phyloP scores from a whole-genome alignment of 2,329 filamentous ascomycete genomes.

The Fusarium sororula region DNA sequence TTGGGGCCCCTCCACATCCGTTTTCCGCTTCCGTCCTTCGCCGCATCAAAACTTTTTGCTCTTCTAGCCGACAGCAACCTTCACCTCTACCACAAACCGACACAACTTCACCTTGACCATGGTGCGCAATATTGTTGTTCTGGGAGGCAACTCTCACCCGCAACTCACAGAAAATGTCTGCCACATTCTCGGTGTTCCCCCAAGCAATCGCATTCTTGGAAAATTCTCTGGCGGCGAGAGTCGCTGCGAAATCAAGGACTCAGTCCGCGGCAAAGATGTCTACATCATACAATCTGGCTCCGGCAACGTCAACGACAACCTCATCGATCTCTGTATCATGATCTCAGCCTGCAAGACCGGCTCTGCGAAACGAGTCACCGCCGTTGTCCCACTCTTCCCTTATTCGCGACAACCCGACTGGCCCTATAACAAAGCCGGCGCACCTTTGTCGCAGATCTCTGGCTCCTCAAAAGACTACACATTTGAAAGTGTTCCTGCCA shows the following conservation, averaged over 20 bases:
- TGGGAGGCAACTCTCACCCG: slow-evolving; percentile 93
- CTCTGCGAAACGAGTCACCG: slow-evolving; percentile 91
- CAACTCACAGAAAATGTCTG: slow-evolving; percentile 87
- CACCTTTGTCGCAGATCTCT: slow-evolving; percentile 78
- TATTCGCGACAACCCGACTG: slow-evolving; percentile 97
- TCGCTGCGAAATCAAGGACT: slow-evolving; percentile 94
- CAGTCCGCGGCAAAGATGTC: slow-evolving; percentile 96
- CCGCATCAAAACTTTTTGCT: slow-evolving; percentile 41
- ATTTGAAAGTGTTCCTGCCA: slow-evolving; percentile 91
- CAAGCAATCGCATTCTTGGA: slow-evolving; percentile 81
- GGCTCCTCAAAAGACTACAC: slow-evolving; percentile 70
- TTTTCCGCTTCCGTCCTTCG: slow-evolving; percentile 42
- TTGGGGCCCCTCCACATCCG: slow-evolving; percentile 41
- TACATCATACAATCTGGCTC: slow-evolving; percentile 97
- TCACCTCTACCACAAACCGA: slow-evolving; percentile 18
- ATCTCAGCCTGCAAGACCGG: slow-evolving; percentile 97
- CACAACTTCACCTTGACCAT: slow-evolving; percentile 58
- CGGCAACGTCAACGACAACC: slow-evolving; percentile 92
- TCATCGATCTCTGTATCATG: slow-evolving; percentile 97
- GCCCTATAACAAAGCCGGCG: slow-evolving; percentile 94
- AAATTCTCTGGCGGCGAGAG: slow-evolving; percentile 98
- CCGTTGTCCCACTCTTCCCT: slow-evolving; percentile 92
- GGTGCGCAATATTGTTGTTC: slow-evolving; percentile 94
- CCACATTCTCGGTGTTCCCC: slow-evolving; percentile 86
- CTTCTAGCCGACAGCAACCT: slow-evolving; percentile 22